Base-by-base conservation (phyloP, 1,139 yeast genomes). In the Yamadazyma diospyri region DNA sequence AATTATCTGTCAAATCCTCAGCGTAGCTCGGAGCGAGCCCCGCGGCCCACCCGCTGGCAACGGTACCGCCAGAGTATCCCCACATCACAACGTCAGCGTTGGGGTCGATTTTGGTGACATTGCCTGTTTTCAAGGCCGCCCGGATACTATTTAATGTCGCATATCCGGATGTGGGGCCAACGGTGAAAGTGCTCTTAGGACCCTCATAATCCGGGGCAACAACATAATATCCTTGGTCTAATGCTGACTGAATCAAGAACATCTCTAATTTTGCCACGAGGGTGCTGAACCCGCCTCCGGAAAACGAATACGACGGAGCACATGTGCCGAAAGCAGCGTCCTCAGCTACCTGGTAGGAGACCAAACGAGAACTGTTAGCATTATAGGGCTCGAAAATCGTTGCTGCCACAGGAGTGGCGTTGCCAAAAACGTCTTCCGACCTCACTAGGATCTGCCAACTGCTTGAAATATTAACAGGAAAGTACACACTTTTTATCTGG, bases 11-110 rank as follows among this genome's bases (percentile, higher is more conserved):
- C 27, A 62, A 46, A 9, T 60, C 64, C 2, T 61, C 58, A 4
- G 68, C 64, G 36, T 61, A 62, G 2, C 33, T 25, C 3, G 61
- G 59, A 18, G 55, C 60, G 20, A 59, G 42, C 10, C 57, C 46
- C 5, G 64, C 51, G 2, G 64, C 64, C 67, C 67, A 62, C 1
- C 55, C 53, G 16, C 59, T 42, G 1, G 68, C 61, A 15, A 59
- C 41, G 2, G 64, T 46, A 2, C 68, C 68, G 7, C 68, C 68
- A 4, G 65, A 58, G 39, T 61, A 63, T 0, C 69, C 69, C 58
- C 61, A 59, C 33, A 61, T 29, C 1, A 48, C 54, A 4, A 54
- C 44, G 29, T 51, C 41, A 5, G 65, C 60, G 25, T 49, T 42
- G 0, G 41, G 12, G 5, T 45, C 34, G 10, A 57, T 26, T 1